Evolutionary conservation across 768 basidiomycete species (phyloP).

Genomic region (Podaxis carcinomalis): DNA sequence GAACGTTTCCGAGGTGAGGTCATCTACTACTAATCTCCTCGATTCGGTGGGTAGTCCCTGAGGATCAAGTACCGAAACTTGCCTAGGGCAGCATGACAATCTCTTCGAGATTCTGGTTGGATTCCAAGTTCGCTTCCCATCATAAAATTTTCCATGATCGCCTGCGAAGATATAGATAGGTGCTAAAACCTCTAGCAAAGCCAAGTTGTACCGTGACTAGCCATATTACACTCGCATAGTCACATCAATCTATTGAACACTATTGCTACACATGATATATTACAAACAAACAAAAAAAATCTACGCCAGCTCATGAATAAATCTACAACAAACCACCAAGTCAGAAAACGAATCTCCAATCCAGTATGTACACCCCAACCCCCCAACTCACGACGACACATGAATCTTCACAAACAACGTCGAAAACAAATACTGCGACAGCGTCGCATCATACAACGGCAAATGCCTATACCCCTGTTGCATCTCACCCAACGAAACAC

Average conservation of each 20-base stretch:
- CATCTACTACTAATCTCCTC: neutral
- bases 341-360: too few species aligned
- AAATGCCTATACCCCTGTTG: conserved; percentile 50
- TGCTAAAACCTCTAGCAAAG: neutral
- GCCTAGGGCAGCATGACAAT: neutral
- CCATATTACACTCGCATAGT: too few species aligned
- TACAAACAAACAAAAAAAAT: too few species aligned
- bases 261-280: too few species aligned
- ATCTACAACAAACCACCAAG: too few species aligned
- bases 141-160: neutral
- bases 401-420: conserved; percentile 82
- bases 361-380: too few species aligned
- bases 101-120: neutral
- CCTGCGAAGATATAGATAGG: neutral
- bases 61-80: neutral
- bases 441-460: conserved; percentile 1
- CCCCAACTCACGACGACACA: conserved; percentile 23
- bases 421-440: conserved; percentile 40
- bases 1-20: neutral
- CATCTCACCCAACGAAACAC: conserved; percentile 69
- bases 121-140: too few species aligned
- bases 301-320: too few species aligned
- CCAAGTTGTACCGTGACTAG: neutral
- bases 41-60: neutral
- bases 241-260: too few species aligned